A percentile compares a stretch with the other conserved stretches of the same genome.
Conservation (phyloP, 768 basidiomycete genomes). For the Xerocomellus chrysenteron region DNA sequence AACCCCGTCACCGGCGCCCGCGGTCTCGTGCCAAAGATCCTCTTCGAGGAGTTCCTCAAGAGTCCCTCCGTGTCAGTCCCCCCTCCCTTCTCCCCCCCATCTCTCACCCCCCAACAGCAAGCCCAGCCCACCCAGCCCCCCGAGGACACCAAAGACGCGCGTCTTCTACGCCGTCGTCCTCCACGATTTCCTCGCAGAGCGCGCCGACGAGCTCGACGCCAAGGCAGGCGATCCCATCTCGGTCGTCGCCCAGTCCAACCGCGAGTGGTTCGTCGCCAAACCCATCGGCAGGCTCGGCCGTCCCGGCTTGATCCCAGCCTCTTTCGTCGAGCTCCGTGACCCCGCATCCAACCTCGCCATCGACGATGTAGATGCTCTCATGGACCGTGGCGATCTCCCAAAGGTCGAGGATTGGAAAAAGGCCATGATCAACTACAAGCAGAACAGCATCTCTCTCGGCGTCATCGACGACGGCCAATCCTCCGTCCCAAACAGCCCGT, state of each 20-base stretch:
- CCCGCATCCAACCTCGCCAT: slow-evolving; percentile 82
- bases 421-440: slow-evolving; percentile 93
- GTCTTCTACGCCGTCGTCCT: slow-evolving; percentile 94
- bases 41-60: slow-evolving; percentile 92
- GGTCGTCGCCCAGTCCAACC: slow-evolving; percentile 98
- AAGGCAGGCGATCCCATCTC: slow-evolving; percentile 92
- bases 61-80: slow-evolving; percentile 45
- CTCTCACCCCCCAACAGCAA: neutral
- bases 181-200: slow-evolving; percentile 94
- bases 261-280: slow-evolving; percentile 99
- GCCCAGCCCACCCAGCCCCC: slow-evolving; percentile 33
- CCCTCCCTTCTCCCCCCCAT: neutral
- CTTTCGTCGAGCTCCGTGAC: slow-evolving; percentile 96
- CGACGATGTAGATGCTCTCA: slow-evolving; percentile 70
- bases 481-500: slow-evolving; percentile 47
- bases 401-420: slow-evolving; percentile 99
- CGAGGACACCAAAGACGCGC: slow-evolving; percentile 43
- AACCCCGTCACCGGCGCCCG: slow-evolving; percentile 91
- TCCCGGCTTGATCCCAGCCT: slow-evolving; percentile 94
- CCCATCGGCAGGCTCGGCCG: slow-evolving; percentile 93
- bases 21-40: slow-evolving; percentile 81
- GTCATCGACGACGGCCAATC: slow-evolving; percentile 68
- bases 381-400: slow-evolving; percentile 86
- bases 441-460: slow-evolving; percentile 92
- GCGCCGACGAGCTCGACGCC: slow-evolving; percentile 94